Base-by-base conservation (phyloP, 2,329 filamentous ascomycete genomes). In the Fusarium sp. region DNA sequence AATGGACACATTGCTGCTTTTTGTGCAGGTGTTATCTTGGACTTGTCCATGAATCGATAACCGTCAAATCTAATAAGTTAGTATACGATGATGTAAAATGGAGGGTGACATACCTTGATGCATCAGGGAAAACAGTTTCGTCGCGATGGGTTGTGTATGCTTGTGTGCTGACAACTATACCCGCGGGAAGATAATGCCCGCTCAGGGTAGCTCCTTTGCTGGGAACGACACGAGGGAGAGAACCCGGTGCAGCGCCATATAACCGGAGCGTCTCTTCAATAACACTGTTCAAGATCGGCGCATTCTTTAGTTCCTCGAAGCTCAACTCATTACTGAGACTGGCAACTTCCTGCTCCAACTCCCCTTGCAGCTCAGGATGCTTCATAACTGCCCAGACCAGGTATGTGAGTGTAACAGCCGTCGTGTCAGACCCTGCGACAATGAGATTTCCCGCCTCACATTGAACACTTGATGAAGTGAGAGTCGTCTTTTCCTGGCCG, bases 181-280 rank as follows among this genome's bases (percentile, higher is more conserved):
- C 67, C 0, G 31, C 13, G 0, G 67, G 67, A 2, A 71, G 37
- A 2, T 31, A 42, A 12, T 65, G 21, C 0, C 51, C 51, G 1
- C 50, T 41, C 0, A 67, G 18, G 1, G 53, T 44, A 3, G 55
- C 30, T 0, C 67, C 64, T 4, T 57, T 56, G 0, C 28, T 25
- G 1, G 69, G 69, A 1, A 67, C 69, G 1, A 45, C 28, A 0
- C 69, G 51, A 0, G 69, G 69, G 5, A 67, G 23, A 4, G 48
- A 50, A 13, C 65, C 69, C 7, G 65, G 65, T 1, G 69, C 69
- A 2, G 69, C 69, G 0, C 69, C 69, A 11, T 72, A 72, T 0
- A 72, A 23, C 3, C 69, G 25, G 2, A 72, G 26, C 0, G 66
- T 64, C 9, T 72, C 69, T 12, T 67, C 58, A 3, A 72, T 60